Evolutionary conservation across 2,329 filamentous ascomycete genomes (phyloP), one percentile per base, ranked within the genome.

Genomic region (Cytospora chrysosperma): DNA sequence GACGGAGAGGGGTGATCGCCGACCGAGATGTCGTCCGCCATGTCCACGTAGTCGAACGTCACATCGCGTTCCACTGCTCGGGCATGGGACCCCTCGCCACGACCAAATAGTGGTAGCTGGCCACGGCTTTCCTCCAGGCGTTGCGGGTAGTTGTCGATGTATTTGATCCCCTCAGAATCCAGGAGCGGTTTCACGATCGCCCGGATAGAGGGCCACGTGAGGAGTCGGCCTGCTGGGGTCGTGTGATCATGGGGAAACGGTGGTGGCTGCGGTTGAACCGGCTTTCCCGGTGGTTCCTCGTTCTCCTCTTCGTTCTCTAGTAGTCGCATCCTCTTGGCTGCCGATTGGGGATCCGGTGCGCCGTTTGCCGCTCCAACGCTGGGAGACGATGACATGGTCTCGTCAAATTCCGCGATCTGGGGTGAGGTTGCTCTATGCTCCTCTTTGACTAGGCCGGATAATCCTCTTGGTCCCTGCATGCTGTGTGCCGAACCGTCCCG

Each of bases 191-290:
- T 80, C 37, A 91, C 86, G 72, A 97, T 72, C 66, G 82, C 77
- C 72, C 81, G 77, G 61, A 95, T 92, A 0, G 87, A 83, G 0
- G 84, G 84, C 87, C 90, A 93, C 54, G 84, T 81, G 30, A 98
- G 78, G 21, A 98, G 79, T 67, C 93, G 85, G 57, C 95, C 91
- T 1, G 93, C 93, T n/a, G 92, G 86, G 0, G 93, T 97, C 0
- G 92, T 96, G 72, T 98, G 94, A 68, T 96, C 91, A 30, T 88
- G 85, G 0, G 92, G 91, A 62, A 96, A 91, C 1, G 89, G 85
- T 17, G 90, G 84, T 68, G 87, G 83, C 54, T 86, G 87, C 1
- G 83, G 82, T 15, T 76, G 78, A 8, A 85, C 82, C 13, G 80
- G 76, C 9, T 51, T 51, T 37, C 65, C 60, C 37, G 67, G 65